These are phyloP conservation scores for Glaciozyma martinii DNA, from an alignment of 768 basidiomycete species.

Conservation along the genomic window DNA sequence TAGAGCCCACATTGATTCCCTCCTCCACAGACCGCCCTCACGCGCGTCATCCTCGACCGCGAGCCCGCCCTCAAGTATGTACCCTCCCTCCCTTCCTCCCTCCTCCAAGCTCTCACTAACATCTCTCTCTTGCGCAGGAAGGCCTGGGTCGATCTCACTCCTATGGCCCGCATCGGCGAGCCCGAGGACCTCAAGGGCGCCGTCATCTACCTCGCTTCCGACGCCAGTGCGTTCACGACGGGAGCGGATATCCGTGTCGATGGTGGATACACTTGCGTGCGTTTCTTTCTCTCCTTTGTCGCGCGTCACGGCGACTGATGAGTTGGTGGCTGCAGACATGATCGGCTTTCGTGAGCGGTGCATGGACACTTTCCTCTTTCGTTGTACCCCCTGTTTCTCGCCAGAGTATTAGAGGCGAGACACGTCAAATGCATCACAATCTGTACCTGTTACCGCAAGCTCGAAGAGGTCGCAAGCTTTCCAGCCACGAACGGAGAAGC, in stretches of 20 bases:
- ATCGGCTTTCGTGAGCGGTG: too few relatives aligned
- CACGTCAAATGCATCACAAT: too few relatives aligned
- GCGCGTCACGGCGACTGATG: too few relatives aligned
- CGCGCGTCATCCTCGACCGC: slow-evolving; percentile 66
- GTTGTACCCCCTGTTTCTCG: too few relatives aligned
- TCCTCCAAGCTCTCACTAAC: slow-evolving; percentile 23
- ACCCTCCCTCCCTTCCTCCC: not conserved
- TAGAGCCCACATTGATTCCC: not conserved
- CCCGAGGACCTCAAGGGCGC: slow-evolving; percentile 85
- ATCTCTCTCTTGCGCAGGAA: slow-evolving; percentile 40
- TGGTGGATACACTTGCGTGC: slow-evolving; percentile 64
- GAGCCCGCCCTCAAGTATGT: slow-evolving; percentile 62
- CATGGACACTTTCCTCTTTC: too few relatives aligned
- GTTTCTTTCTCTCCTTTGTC: not conserved
- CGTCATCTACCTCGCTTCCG: slow-evolving; percentile 79
- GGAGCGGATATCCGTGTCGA: slow-evolving; percentile 77
- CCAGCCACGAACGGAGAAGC: too few relatives aligned
- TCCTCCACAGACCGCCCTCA: slow-evolving; percentile 43
- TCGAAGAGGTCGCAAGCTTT: too few relatives aligned
- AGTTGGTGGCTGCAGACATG: too few relatives aligned
- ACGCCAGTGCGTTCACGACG: slow-evolving; percentile 83
- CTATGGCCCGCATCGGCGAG: slow-evolving; percentile 83
- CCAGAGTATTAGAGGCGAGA: too few relatives aligned
- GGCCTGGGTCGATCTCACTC: slow-evolving; percentile 75
- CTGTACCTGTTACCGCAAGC: too few relatives aligned